Conservation (phyloP, 257 asterid species). For the Eustoma russellianum region DNA sequence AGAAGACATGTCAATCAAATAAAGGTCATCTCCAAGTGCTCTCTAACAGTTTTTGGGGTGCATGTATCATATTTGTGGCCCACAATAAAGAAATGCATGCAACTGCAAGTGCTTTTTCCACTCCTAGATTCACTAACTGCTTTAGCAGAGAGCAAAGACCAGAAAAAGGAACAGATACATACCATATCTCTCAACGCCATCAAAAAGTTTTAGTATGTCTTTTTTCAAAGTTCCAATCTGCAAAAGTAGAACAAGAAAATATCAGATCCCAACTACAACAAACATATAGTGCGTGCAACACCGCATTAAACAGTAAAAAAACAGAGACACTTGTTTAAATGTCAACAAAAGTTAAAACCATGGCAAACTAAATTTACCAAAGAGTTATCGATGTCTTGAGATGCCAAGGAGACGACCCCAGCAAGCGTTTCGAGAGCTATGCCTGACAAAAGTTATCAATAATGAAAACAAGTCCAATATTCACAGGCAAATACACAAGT, state of each 20-base stretch:
- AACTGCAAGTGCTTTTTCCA: not conserved
- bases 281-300: not conserved
- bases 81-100: not conserved
- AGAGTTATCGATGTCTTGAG: slow-evolving; percentile 65
- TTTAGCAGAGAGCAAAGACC: not conserved
- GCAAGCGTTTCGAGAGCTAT: slow-evolving; percentile 83
- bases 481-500: no score
- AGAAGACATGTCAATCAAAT: no score
- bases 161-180: slow-evolving; percentile 7
- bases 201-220: slow-evolving; percentile 80
- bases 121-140: no score
- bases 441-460: slow-evolving; percentile 33
- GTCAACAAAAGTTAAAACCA: not conserved
- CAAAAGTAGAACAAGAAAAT: slow-evolving; percentile 14
- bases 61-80: no score
- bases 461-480: not conserved
- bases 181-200: slow-evolving; percentile 80
- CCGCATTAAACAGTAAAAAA: not conserved
- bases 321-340: not conserved
- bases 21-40: no score
- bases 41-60: no score
- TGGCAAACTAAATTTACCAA: slow-evolving; percentile 17
- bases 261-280: not conserved
- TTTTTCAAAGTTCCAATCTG: slow-evolving; percentile 63
- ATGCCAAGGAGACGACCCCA: slow-evolving; percentile 72